Base-by-base conservation (phyloP, 2,329 filamentous ascomycete species). In the Exophiala sp. region DNA sequence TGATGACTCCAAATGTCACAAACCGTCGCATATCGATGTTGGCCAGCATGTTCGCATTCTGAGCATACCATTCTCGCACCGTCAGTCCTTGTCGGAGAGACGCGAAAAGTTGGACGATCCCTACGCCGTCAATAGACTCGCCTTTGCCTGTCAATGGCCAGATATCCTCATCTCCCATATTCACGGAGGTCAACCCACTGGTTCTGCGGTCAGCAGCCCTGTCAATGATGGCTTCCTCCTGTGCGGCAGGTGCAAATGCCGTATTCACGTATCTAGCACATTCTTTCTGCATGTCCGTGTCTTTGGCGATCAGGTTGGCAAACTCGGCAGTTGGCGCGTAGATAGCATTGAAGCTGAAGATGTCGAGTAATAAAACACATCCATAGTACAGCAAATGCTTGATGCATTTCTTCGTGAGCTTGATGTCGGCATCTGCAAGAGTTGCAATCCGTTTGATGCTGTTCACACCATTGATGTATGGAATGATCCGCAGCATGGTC, bases 1-100 rank as follows among this genome's bases (percentile, higher is more conserved):
- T 97, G 66, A 97, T 95, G 52, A 96, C 79, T 50, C 91, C 93
- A 63, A 97, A 98, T 52, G 95, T 94, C 56, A 97, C 88, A 56
- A 98, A 83, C 22, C 93, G 83, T 10, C 93, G 81, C 48, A 96
- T 81, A 66, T 98, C 93, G 50, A 98, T 82, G 62, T 84, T 83
- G 10, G 78, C 74, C 7, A 96, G 75, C 32, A 86, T 71, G 34
- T 84, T 79, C 58, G 82, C 78, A 66, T 95, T 86, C 24, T 83
- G 75, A 51, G 86, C 77, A 58, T 93, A 82, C 88, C 89, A 97
- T 65, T 91, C 86, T 63, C 85, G 85, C 10, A 97, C 77, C n/a
- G 82, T 86, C 44, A 88, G 81, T 30, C 89, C 88, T 40, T 89
- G 87, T 48, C 82, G 81, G 51, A 98, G 82, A n/a, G 79, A 83